Evolutionary conservation across 139 green algal genomes (phyloP).

Genomic region (Auxenochlorella pyrenoidosa): DNA sequence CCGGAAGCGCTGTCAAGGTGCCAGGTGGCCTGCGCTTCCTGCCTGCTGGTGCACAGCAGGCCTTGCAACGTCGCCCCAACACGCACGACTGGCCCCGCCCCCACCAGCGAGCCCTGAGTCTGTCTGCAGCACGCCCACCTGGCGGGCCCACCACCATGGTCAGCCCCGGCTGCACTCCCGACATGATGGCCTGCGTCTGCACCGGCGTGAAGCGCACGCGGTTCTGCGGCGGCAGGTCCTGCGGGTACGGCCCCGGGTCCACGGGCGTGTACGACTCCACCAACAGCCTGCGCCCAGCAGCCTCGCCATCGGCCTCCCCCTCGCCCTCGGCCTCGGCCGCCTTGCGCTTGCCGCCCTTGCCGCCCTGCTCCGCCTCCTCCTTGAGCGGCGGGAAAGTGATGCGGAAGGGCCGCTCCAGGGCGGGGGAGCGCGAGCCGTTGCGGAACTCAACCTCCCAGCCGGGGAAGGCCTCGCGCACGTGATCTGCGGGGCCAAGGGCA

Average conservation of each 20-base stretch:
- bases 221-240: slow-evolving; percentile 85
- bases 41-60: too few relatives aligned
- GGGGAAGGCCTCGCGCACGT: slow-evolving; percentile 91
- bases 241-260: slow-evolving; percentile 90
- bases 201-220: slow-evolving; percentile 94
- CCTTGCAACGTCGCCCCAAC: too few relatives aligned
- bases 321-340: slow-evolving; percentile 5
- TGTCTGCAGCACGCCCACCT: too few relatives aligned
- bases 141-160: slow-evolving; percentile 97
- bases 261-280: slow-evolving; percentile 83
- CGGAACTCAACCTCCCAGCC: slow-evolving; percentile 68
- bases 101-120: too few relatives aligned
- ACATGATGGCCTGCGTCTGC: slow-evolving; percentile 84
- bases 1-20: neutral
- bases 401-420: slow-evolving; percentile 79
- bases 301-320: neutral
- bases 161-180: slow-evolving; percentile 90
- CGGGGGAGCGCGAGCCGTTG: slow-evolving; percentile 25
- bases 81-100: too few relatives aligned
- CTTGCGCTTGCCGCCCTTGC: slow-evolving; percentile 45
- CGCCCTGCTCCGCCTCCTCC: slow-evolving; percentile 30
- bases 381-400: slow-evolving; percentile 81
- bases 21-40: neutral
- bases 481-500: slow-evolving; percentile 45
- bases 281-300: slow-evolving; percentile 55